Evolutionary conservation across 2,329 filamentous ascomycete genomes (phyloP).

Genomic region (Talaromyces sp.): DNA sequence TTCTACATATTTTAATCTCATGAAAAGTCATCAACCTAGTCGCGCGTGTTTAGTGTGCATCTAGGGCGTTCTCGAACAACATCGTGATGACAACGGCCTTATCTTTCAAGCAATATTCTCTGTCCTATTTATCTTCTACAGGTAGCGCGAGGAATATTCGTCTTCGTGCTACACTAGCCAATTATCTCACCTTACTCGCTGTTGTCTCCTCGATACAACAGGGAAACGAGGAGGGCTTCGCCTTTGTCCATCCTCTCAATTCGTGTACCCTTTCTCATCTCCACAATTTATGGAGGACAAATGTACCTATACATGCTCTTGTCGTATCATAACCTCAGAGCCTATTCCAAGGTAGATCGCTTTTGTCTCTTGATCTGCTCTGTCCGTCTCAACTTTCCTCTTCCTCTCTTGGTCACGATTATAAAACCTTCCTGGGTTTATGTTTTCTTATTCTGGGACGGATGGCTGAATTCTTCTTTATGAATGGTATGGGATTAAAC

Average conservation of each 20-base stretch:
- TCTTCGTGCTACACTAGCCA: background rate
- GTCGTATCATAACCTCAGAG: background rate
- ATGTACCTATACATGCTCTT: background rate
- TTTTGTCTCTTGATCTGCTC: background rate
- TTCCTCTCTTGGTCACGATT: background rate
- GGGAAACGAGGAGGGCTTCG: background rate
- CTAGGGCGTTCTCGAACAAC: background rate
- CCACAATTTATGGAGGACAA: background rate
- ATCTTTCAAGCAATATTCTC: background rate
- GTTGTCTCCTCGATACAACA: background rate
- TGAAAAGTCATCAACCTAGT: slow-evolving; percentile 3
- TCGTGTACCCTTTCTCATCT: background rate
- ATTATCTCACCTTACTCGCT: background rate
- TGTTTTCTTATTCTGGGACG: background rate
- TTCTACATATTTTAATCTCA: slow-evolving; percentile 5
- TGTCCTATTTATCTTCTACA: background rate
- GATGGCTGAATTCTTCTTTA: background rate
- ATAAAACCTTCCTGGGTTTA: background rate
- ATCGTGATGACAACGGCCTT: background rate
- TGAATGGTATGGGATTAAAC: background rate
- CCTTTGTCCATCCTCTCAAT: background rate
- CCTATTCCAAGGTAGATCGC: background rate
- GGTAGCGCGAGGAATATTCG: background rate
- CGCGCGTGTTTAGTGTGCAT: slow-evolving; percentile 4
- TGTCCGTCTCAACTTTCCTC: background rate